Percentiles rank a stretch among this genome's conserved stretches.
These are phyloP conservation scores for Phaseolus lunatus DNA, from an alignment of 306 rosid genomes.

Conservation along the genomic window DNA sequence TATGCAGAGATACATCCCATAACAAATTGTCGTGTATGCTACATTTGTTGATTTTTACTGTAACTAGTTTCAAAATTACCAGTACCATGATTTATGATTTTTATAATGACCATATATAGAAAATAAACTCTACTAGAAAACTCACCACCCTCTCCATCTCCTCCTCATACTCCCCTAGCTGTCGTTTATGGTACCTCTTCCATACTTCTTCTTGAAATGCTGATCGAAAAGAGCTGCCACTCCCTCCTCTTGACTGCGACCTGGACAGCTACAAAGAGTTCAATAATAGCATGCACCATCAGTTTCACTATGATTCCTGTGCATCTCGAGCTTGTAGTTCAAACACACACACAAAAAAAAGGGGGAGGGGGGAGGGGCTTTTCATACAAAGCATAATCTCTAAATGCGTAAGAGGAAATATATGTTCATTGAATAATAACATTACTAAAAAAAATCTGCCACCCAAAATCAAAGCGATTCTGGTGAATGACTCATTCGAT, in stretches of 20 bases:
- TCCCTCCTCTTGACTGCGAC: conserved; percentile 63
- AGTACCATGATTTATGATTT: too few species aligned
- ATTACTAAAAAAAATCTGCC: background rate
- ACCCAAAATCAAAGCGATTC: background rate
- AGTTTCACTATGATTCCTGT: conserved; percentile 40
- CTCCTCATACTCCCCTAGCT: conserved; percentile 89
- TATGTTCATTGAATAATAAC: background rate
- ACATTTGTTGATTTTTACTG: too few species aligned
- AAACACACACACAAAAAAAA: background rate
- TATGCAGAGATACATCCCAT: background rate
- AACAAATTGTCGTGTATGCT: background rate
- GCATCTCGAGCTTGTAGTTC: background rate
- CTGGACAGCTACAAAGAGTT: conserved; percentile 67
- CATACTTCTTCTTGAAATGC: conserved; percentile 88
- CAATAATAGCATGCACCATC: conserved; percentile 47
- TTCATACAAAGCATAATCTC: background rate
- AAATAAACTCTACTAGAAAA: background rate
- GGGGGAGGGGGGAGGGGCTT: too few species aligned
- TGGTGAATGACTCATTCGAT: background rate
- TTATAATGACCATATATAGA: too few species aligned
- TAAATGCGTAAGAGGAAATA: background rate
- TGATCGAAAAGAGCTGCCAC: conserved; percentile 64
- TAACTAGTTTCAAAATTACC: background rate
- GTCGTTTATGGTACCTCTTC: conserved; percentile 78
- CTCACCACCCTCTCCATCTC: conserved; percentile 97